Base-by-base conservation (phyloP, 768 basidiomycete genomes). In the Boletellus ananas region DNA sequence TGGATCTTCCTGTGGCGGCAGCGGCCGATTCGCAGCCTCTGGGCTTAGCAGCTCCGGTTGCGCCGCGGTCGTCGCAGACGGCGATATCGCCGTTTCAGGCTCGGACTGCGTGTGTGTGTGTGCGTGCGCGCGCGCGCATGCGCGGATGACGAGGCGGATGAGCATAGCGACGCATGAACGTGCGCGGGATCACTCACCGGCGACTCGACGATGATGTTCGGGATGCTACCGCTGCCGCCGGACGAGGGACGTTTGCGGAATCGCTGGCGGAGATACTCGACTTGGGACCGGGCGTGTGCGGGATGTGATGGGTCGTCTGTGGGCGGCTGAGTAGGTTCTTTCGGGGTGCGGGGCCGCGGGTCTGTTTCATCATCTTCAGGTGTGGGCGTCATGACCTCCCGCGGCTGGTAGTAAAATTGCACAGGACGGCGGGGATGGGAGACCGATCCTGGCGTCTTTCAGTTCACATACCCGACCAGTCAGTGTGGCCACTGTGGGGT, bases 1-100 rank as follows among this genome's bases (percentile, higher is more conserved):
- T 5, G 43, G 16, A 20, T 61, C 59, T 1, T 58, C 61, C 41
- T 50, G 60, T 13, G 57, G 60, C 16, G 57, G 62, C n/a, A 69
- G 20, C 8, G 49, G 63, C 35, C 59, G 52, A 50, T 64, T 61
- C 2, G 72, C 70, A 34, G 70, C 60, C 5, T 77, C 73, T 6
- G 79, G 75, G 8, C 76, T 74, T 23, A 80, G 63, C 4, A 78
- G 66, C 2, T 74, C 68, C 0, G 70, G 71, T 40, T 75, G 69
- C 2, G 72, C 37, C 2, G 72, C 40, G 16, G 62, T 52, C 3
- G 69, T 47, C 13, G 35, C 53, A 43, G 45, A 65, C 52, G 57
- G 56, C 2, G 76, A 76, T 1, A 65, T 47, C 25, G 53, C 58
- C 2, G 74, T 70, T 9, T 70, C 69, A 4, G 76, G 70, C 35